Conservation (phyloP, 2,329 filamentous ascomycete genomes). For the Calonectria naviculata region DNA sequence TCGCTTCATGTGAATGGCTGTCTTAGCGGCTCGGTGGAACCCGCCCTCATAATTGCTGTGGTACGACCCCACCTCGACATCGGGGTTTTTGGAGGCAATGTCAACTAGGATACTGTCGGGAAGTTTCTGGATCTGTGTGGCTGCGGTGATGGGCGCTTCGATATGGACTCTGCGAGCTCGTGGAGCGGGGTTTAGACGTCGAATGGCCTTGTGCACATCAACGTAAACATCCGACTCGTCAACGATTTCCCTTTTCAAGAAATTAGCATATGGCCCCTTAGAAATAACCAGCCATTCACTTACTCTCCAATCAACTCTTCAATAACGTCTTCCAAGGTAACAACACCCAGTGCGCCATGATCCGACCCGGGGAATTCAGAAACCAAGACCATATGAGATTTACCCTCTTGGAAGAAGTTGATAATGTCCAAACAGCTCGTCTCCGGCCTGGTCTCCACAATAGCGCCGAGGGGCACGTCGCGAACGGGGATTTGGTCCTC, state of each 20-base stretch:
- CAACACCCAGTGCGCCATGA: conserved; percentile 89
- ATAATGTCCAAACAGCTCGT: conserved; percentile 98
- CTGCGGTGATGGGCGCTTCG: conserved; percentile 44
- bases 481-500: conserved; percentile 89
- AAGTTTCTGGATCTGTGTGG: conserved; percentile 44
- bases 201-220: conserved; percentile 97
- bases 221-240: conserved; percentile 99
- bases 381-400: conserved; percentile 98
- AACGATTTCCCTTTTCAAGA: conserved; percentile 83
- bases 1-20: conserved; percentile 69
- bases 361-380: conserved; percentile 92
- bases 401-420: conserved; percentile 99
- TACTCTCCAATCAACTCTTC: conserved; percentile 98
- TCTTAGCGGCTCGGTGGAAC: conserved; percentile 60
- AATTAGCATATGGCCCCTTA: conserved; percentile 23
- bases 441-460: conserved; percentile 93
- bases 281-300: conserved; percentile 49
- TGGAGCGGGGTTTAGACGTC: conserved; percentile 86
- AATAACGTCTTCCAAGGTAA: conserved; percentile 97
- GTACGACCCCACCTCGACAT: conserved; percentile 48
- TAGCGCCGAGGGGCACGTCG: conserved; percentile 91
- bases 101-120: conserved; percentile 47
- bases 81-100: conserved; percentile 56
- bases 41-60: conserved; percentile 51
- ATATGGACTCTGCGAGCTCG: conserved; percentile 69